Percentiles rank a stretch among this genome's conserved stretches.
These are phyloP conservation scores for Poterioochromonas sp. DNA, from an alignment of 352 stramenopile species.

Conservation along the genomic window DNA sequence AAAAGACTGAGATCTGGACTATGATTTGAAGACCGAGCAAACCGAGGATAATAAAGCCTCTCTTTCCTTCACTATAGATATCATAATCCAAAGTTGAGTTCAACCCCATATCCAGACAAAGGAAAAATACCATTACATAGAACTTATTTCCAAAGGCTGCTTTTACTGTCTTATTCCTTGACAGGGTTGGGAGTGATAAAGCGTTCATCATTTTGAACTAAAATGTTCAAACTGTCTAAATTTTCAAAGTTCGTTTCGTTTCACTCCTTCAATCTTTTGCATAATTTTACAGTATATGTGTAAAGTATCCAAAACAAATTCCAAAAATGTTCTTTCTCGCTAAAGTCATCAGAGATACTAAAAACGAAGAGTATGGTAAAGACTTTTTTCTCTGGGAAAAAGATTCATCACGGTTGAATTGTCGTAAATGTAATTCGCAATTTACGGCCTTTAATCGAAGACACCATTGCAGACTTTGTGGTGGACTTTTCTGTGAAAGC, in stretches of 20 bases:
- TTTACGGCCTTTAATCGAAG: background rate
- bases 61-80: background rate
- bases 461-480: background rate
- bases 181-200: too few species aligned
- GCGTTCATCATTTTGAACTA: too few species aligned
- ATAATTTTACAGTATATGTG: too few species aligned
- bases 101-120: conserved; percentile 1
- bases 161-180: too few species aligned
- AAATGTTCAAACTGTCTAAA: too few species aligned
- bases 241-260: too few species aligned
- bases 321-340: too few species aligned
- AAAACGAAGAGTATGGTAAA: background rate
- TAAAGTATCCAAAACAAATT: too few species aligned
- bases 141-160: background rate
- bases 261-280: too few species aligned
- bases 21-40: background rate
- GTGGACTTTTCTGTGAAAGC: background rate
- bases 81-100: conserved; percentile 19
- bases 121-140: background rate
- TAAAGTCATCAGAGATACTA: background rate
- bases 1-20: conserved; percentile 2
- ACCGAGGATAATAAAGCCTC: background rate
- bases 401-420: background rate
- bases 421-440: background rate
- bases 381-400: background rate